Conservation (phyloP, 768 basidiomycete species). For the Candolleomyces aberdarensis region DNA sequence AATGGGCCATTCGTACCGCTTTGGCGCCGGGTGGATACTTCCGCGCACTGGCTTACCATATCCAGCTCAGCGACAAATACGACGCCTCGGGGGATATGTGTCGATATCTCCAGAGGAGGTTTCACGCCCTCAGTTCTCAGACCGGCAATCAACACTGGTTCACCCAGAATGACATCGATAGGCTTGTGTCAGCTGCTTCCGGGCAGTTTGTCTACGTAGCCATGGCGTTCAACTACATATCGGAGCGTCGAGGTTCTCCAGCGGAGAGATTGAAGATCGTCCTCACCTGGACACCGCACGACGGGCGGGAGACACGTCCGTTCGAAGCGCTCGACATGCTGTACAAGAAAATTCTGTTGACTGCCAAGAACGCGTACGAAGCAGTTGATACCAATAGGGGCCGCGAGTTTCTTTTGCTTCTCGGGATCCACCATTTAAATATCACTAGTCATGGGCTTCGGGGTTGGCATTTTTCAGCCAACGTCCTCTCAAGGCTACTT, state of each 20-base stretch:
- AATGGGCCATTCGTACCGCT: too few species aligned
- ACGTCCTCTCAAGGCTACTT: too few species aligned
- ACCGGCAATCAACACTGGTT: not conserved
- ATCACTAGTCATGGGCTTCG: too few species aligned
- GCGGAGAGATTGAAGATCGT: not conserved
- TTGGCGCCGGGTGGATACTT: not conserved
- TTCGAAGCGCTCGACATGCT: not conserved
- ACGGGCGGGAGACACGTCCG: not conserved
- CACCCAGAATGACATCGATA: not conserved
- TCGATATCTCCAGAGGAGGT: not conserved
- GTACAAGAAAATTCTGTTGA: not conserved
- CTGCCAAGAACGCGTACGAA: not conserved
- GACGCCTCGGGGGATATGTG: not conserved
- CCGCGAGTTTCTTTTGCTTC: not conserved
- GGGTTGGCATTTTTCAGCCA: too few species aligned
- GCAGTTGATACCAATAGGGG: not conserved
- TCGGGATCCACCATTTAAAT: too few species aligned
- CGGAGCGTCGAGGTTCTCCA: not conserved
- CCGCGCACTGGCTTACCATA: not conserved
- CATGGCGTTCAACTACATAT: not conserved
- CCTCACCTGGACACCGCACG: not conserved
- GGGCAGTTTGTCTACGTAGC: conserved; percentile 6
- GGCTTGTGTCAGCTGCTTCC: not conserved
- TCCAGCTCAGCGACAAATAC: not conserved
- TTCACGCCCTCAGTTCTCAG: not conserved